Base-by-base conservation (phyloP, 345 rosid species). In the Anacardium occidentale region DNA sequence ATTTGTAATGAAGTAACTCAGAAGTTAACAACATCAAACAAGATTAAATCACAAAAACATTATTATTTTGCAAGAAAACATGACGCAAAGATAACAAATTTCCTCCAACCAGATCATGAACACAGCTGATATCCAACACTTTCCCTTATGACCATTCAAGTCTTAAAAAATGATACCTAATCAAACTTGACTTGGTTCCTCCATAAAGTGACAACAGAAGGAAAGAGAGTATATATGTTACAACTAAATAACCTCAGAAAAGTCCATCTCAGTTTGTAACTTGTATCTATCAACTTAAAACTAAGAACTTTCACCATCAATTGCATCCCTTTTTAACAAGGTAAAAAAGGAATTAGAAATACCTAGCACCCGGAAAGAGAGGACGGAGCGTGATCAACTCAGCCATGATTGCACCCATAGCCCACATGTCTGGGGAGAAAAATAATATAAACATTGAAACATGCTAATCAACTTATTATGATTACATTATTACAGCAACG, bases 331-430 rank as follows among this genome's bases (percentile, higher is more conserved):
- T 24, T 21, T 40, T 7, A 7, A 24, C 20, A 55, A 71, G 37
- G n/a, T 0, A 50, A 54, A 21, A 69, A 32, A 15, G 24, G 50
- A 22, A 63, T 4, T 3, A 7, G 50, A 11, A 69, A 51, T 34
- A 92, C 98, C 93, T 92, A 72, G 77, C 81, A 51, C 98, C 98
- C 1, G 98, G 98, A 67, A 92, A 92, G 66, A 94, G 95, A 53
- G 98, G 98, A 62, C 86, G 88, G 14, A 94, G 88, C 66, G 84
- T 78, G 72, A 92, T 78, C 77, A 94, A 63, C 75, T 94, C 98
- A 24, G 98, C 96, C 90, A 94, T 87, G 37, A 94, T 95, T 48
- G 99, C 98, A 61, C 99, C 99, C 97, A 95, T 90, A 5, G 97
- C 97, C 98, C 98, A 95, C 94, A 95, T 89, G 80, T 95, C 99